Evolutionary conservation across 176 grass and related monocot genomes (phyloP).

Genomic region (Guadua angustifolia): DNA sequence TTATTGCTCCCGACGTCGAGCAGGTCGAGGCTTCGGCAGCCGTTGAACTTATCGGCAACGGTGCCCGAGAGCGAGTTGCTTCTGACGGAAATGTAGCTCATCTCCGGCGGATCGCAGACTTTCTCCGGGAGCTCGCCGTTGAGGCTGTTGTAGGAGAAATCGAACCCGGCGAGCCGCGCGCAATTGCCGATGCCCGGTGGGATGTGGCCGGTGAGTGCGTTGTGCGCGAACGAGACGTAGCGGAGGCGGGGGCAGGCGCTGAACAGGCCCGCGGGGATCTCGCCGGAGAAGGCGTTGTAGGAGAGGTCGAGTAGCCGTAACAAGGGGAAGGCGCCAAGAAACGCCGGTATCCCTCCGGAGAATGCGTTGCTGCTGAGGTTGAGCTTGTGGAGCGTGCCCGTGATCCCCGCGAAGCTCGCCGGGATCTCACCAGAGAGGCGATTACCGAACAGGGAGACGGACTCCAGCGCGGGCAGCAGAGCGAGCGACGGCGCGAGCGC

Average conservation of each 20-base stretch:
- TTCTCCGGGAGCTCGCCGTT: slow-evolving; percentile 57
- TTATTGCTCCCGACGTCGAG: slow-evolving; percentile 67
- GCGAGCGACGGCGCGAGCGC: slow-evolving; percentile 47
- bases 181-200: slow-evolving; percentile 57
- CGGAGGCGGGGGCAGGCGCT: slow-evolving; percentile 53
- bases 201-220: slow-evolving; percentile 51
- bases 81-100: slow-evolving; percentile 60
- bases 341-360: slow-evolving; percentile 48
- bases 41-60: slow-evolving; percentile 53
- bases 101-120: slow-evolving; percentile 52
- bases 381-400: slow-evolving; percentile 57
- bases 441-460: slow-evolving; percentile 62
- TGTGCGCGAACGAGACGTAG: slow-evolving; percentile 66
- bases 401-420: slow-evolving; percentile 32
- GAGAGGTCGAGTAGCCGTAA: slow-evolving; percentile 68
- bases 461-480: slow-evolving; percentile 56
- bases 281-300: slow-evolving; percentile 62
- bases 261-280: slow-evolving; percentile 56
- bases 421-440: slow-evolving; percentile 52
- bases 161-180: slow-evolving; percentile 56
- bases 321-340: slow-evolving; percentile 50
- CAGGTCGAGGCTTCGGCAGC: slow-evolving; percentile 54
- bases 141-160: slow-evolving; percentile 68
- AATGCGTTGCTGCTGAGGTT: slow-evolving; percentile 62
- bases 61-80: slow-evolving; percentile 60